Evolutionary conservation across 2,329 filamentous ascomycete species (phyloP).

Genomic region (Beauveria bassiana): DNA sequence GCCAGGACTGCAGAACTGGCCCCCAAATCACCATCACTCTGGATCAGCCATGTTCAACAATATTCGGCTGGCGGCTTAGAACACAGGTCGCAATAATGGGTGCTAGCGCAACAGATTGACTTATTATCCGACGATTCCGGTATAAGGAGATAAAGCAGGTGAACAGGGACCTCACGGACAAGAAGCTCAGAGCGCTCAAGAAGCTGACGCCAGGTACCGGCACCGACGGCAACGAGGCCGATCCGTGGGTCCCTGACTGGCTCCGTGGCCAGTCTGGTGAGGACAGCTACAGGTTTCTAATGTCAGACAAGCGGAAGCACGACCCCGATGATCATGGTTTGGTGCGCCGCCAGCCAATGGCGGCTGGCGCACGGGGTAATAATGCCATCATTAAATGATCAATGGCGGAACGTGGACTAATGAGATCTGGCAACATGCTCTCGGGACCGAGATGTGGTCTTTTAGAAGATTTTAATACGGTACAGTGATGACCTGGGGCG

Average conservation of each 20-base stretch:
- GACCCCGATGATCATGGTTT: background rate
- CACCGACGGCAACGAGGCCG: background rate
- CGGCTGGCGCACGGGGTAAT: background rate
- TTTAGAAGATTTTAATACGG: background rate
- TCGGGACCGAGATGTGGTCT: background rate
- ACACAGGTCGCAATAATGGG: too few relatives aligned
- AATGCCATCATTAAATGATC: background rate
- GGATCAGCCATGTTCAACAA: background rate
- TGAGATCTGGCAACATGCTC: background rate
- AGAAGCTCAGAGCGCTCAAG: constrained; percentile 1
- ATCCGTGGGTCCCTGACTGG: background rate
- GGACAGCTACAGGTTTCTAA: background rate
- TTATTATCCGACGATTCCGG: background rate
- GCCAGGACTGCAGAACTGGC: too few relatives aligned
- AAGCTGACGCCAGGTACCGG: background rate
- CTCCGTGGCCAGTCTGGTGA: background rate
- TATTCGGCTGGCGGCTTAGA: too few relatives aligned
- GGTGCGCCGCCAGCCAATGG: background rate
- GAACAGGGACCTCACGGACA: background rate
- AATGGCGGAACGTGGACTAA: background rate
- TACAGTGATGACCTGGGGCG: background rate
- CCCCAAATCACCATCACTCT: too few relatives aligned
- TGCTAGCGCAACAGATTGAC: background rate
- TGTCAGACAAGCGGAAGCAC: background rate
- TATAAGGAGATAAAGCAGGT: background rate